Conservation (phyloP, 2,329 filamentous ascomycete genomes). For the Diaporthe velutina region DNA sequence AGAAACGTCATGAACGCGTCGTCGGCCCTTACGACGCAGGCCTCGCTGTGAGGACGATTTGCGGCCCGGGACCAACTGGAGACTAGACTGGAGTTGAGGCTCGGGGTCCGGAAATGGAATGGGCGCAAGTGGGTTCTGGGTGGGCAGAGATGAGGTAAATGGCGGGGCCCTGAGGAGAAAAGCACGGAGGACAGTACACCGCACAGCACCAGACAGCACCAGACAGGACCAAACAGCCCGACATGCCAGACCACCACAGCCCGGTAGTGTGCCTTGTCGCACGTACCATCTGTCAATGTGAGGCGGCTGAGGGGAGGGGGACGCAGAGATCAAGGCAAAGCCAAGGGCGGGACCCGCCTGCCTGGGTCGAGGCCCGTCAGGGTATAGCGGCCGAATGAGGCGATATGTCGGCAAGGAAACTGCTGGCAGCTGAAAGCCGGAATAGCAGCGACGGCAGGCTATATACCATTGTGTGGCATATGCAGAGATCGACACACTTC, state of each 20-base stretch:
- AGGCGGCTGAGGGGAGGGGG: neutral
- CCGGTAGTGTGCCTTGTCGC: neutral
- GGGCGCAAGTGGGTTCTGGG: slow-evolving; percentile 12
- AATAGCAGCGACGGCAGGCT: neutral
- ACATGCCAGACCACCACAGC: neutral
- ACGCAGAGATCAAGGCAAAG: neutral
- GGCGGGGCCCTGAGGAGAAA: slow-evolving; percentile 2
- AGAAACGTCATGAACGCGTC: slow-evolving; percentile 31
- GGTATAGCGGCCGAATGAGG: slow-evolving; percentile 11
- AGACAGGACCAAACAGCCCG: neutral
- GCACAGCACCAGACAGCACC: neutral
- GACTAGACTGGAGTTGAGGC: neutral
- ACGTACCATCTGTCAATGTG: neutral
- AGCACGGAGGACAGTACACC: slow-evolving; percentile 2
- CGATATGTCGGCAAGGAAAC: neutral
- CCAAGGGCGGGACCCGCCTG: slow-evolving; percentile 10
- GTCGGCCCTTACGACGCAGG: slow-evolving; percentile 8
- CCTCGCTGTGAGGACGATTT: neutral
- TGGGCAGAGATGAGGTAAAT: slow-evolving; percentile 30
- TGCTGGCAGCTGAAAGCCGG: neutral
- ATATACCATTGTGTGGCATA: no score
- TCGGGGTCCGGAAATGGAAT: slow-evolving; percentile 21
- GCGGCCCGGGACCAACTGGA: neutral
- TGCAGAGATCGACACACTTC: neutral
- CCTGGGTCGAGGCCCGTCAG: slow-evolving; percentile 13